Conservation (phyloP, 495 filamentous ascomycete species). For the Recurvomyces mirabilis region DNA sequence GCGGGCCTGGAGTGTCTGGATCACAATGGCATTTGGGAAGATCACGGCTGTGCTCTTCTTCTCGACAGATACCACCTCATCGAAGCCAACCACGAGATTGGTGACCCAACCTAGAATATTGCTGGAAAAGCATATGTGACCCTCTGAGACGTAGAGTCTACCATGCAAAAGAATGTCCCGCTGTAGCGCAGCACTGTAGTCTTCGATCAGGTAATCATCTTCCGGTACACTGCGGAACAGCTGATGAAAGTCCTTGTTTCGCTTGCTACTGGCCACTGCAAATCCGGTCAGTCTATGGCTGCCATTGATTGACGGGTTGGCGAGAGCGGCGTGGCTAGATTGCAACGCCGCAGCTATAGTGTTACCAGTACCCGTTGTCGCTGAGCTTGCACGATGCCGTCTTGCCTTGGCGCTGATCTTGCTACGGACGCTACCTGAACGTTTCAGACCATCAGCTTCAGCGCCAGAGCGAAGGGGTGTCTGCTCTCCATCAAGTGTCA, state of each 20-base stretch:
- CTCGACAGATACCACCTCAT: constrained; percentile 91
- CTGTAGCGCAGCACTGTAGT: constrained; percentile 94
- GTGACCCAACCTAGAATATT: constrained; percentile 98
- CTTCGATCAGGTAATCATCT: constrained; percentile 95
- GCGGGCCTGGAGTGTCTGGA: constrained; percentile 88
- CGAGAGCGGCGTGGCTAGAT: constrained; percentile 52
- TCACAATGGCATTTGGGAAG: constrained; percentile 95
- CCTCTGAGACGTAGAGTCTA: constrained; percentile 89
- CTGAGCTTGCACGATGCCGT: constrained; percentile 73
- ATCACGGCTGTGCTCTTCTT: constrained; percentile 93
- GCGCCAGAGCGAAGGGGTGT: constrained; percentile 51
- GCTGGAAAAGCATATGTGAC: constrained; percentile 95
- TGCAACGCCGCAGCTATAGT: constrained; percentile 61
- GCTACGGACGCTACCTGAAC: constrained; percentile 76
- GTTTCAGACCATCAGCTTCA: constrained; percentile 57
- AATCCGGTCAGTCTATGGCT: constrained; percentile 81
- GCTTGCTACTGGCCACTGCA: constrained; percentile 88
- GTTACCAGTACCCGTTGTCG: constrained; percentile 50
- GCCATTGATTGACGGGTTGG: constrained; percentile 44
- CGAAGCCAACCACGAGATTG: constrained; percentile 92
- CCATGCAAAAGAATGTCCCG: constrained; percentile 92
- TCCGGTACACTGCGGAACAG: constrained; percentile 94
- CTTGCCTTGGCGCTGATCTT: constrained; percentile 49
- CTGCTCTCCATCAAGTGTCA: constrained; percentile 22
- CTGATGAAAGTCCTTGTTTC: constrained; percentile 89